phyloP scores from a whole-genome alignment of 2,329 filamentous ascomycete species.

The Phialophora expanda region DNA sequence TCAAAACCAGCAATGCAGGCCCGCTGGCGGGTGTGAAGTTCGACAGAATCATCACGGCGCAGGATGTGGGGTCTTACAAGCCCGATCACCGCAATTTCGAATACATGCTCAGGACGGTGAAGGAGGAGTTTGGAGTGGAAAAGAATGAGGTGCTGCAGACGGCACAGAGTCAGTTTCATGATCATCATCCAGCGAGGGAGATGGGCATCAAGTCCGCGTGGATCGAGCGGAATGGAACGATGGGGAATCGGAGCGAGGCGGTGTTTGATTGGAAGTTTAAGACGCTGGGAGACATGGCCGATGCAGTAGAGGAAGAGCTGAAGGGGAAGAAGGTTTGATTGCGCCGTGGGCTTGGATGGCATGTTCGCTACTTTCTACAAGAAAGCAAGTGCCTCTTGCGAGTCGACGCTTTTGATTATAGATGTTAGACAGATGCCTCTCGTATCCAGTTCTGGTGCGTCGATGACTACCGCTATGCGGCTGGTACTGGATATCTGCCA shows the following conservation, averaged over 20 bases:
- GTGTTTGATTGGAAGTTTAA: constrained; percentile 52
- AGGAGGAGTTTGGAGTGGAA: constrained; percentile 59
- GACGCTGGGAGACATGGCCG: constrained; percentile 65
- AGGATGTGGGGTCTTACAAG: constrained; percentile 75
- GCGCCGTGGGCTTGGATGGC: background rate
- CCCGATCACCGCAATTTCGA: constrained; percentile 68
- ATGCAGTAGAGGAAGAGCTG: constrained; percentile 55
- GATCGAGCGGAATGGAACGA: constrained; percentile 60
- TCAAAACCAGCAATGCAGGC: constrained; percentile 53
- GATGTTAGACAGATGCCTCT: background rate
- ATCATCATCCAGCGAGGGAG: constrained; percentile 68
- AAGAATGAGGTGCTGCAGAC: constrained; percentile 67
- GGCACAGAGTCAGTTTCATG: constrained; percentile 69
- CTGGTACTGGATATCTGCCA: background rate
- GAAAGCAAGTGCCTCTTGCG: background rate
- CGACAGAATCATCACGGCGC: constrained; percentile 70
- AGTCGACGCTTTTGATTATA: background rate
- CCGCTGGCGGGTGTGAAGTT: constrained; percentile 61
- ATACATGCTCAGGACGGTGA: constrained; percentile 63
- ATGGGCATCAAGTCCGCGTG: constrained; percentile 64
- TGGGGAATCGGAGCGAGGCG: constrained; percentile 58
- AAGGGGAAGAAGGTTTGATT: background rate
- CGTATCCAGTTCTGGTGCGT: background rate
- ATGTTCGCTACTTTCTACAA: background rate
- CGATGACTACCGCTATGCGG: background rate